A percentile compares a stretch with the other conserved stretches of the same genome.
Conservation (phyloP, 2,329 filamentous ascomycete genomes). For the Pleochaeta shiraiana region DNA sequence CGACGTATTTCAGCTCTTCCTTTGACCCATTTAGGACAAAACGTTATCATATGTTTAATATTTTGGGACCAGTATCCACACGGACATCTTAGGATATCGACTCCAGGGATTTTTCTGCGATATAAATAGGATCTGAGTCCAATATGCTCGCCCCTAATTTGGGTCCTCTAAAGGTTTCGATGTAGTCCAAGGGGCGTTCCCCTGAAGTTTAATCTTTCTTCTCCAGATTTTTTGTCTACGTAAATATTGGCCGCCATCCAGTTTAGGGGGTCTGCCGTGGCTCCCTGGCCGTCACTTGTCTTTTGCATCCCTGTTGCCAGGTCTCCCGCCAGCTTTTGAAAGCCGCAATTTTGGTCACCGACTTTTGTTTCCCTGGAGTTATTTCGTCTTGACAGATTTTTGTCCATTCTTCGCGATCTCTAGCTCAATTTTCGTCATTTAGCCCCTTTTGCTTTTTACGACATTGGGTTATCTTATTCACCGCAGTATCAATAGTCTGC, state of each 20-base stretch:
- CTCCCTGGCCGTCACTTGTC: neutral
- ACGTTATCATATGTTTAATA: neutral
- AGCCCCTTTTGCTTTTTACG: neutral
- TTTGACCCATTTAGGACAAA: neutral
- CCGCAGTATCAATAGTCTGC: too few relatives aligned
- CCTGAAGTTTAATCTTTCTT: neutral
- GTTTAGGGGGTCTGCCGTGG: neutral
- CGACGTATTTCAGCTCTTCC: too few relatives aligned
- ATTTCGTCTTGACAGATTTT: neutral
- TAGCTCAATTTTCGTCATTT: neutral
- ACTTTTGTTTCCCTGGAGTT: neutral
- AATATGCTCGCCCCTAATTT: constrained; percentile 1
- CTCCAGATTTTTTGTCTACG: neutral
- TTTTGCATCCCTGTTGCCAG: neutral
- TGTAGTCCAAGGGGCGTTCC: neutral
- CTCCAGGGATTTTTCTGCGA: neutral
- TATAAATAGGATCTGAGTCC: neutral
- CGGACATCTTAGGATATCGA: neutral
- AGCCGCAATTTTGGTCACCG: neutral
- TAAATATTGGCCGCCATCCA: neutral
- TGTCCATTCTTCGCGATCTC: neutral
- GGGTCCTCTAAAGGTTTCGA: neutral
- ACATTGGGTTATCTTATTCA: neutral
- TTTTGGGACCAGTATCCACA: constrained; percentile 2
- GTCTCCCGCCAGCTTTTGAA: neutral